phyloP scores from a whole-genome alignment of 129 eudicot species.

The Tanacetum coccineum region DNA sequence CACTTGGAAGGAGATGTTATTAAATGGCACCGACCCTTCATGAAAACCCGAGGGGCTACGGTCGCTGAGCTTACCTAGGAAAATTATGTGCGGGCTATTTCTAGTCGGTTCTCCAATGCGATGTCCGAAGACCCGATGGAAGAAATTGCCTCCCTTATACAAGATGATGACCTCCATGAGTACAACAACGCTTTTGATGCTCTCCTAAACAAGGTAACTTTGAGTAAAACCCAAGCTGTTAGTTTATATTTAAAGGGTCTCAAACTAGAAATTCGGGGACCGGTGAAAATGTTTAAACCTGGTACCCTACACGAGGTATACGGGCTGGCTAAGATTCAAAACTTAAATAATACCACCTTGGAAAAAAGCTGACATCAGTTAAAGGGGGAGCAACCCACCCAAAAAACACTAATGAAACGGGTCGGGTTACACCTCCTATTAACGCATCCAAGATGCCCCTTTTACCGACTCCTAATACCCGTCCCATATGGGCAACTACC shows the following conservation, averaged over 20 bases:
- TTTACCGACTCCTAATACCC: neutral
- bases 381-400: too few relatives aligned
- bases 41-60: neutral
- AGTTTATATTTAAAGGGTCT: conserved; percentile 9
- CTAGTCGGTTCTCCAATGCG: conserved; percentile 6
- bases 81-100: neutral
- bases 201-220: conserved; percentile 19
- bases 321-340: neutral
- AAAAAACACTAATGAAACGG: too few relatives aligned
- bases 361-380: too few relatives aligned
- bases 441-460: neutral
- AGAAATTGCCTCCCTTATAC: conserved; percentile 4
- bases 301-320: too few relatives aligned
- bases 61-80: neutral
- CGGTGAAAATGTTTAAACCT: neutral
- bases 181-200: too few relatives aligned
- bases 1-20: conserved; percentile 9
- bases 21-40: neutral
- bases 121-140: conserved; percentile 15
- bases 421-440: neutral
- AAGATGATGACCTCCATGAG: neutral
- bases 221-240: conserved; percentile 4
- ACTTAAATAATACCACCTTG: too few relatives aligned
- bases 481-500: neutral
- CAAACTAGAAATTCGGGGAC: conserved; percentile 9